Percentiles rank a stretch among this genome's conserved stretches.
Conservation (phyloP, 768 basidiomycete genomes). For the Leccinum uliginosum region DNA sequence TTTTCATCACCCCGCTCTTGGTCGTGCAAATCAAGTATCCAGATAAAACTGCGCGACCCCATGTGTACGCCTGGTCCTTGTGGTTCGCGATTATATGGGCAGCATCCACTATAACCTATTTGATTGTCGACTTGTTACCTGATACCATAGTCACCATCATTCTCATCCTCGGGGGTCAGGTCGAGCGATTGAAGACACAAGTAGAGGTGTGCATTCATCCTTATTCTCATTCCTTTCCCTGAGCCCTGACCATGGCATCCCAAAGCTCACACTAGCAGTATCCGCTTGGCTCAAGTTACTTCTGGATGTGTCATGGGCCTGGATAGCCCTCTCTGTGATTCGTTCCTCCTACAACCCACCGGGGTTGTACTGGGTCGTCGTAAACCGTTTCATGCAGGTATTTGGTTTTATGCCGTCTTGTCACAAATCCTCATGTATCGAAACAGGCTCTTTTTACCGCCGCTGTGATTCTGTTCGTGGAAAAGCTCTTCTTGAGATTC, state of each 20-base stretch:
- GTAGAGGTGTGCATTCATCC: conserved; percentile 49
- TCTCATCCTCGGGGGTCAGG: conserved; percentile 53
- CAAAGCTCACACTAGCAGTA: conserved; percentile 62
- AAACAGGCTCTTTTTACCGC: conserved; percentile 43
- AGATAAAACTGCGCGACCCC: conserved; percentile 40
- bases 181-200: conserved; percentile 63
- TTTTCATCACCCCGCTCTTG: conserved; percentile 66
- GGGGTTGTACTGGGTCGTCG: conserved; percentile 59
- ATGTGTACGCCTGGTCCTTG: conserved; percentile 61
- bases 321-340: conserved; percentile 68
- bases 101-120: conserved; percentile 52
- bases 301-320: conserved; percentile 65
- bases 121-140: conserved; percentile 63
- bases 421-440: conserved; percentile 4
- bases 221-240: not conserved
- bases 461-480: conserved; percentile 41
- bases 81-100: conserved; percentile 71
- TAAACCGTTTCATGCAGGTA: conserved; percentile 73
- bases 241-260: not conserved
- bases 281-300: conserved; percentile 67
- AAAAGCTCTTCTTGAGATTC: conserved; percentile 64
- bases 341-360: conserved; percentile 54
- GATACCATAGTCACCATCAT: conserved; percentile 50
- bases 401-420: conserved; percentile 1
- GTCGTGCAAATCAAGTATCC: conserved; percentile 63